Evolutionary conservation across 768 basidiomycete species (phyloP).

Genomic region (Agrocybe pediades): DNA sequence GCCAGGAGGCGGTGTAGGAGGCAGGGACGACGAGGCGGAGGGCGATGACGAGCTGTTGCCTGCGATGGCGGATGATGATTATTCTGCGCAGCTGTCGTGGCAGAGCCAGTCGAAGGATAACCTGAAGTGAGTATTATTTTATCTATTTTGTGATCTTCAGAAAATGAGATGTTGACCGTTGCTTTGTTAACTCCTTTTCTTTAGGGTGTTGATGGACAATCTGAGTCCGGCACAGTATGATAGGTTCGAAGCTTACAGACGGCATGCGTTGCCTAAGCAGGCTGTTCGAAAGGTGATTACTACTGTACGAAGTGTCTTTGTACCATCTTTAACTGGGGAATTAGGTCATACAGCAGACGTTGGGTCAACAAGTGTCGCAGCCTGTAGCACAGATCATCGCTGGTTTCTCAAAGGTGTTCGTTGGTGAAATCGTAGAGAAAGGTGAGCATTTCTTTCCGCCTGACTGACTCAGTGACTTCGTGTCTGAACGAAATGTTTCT

Average conservation of each 20-base stretch:
- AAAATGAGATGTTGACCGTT: not conserved
- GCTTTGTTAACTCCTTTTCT: conserved; percentile 1
- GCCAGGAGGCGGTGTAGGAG: conserved; percentile 21
- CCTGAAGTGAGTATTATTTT: conserved; percentile 54
- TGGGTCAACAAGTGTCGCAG: conserved; percentile 81
- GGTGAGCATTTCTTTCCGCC: conserved; percentile 43
- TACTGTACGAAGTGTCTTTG: no score
- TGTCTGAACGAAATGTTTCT: not conserved
- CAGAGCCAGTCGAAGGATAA: conserved; percentile 90
- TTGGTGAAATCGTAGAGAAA: conserved; percentile 90
- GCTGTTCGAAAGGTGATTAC: conserved; percentile 71
- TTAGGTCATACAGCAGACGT: conserved; percentile 84
- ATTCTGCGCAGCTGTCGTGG: conserved; percentile 80
- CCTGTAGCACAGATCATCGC: conserved; percentile 89
- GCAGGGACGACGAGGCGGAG: conserved; percentile 69
- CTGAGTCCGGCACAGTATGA: conserved; percentile 85
- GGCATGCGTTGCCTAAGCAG: conserved; percentile 82
- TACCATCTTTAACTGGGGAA: no score
- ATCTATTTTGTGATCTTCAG: not conserved
- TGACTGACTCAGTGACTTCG: not conserved
- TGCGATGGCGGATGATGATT: conserved; percentile 89
- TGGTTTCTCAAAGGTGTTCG: conserved; percentile 89
- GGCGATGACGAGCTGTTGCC: conserved; percentile 80
- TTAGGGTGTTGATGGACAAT: conserved; percentile 86
- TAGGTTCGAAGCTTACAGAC: conserved; percentile 84